phyloP scores from a whole-genome alignment of 106 monocot species.

The Narthecium ossifragum region DNA sequence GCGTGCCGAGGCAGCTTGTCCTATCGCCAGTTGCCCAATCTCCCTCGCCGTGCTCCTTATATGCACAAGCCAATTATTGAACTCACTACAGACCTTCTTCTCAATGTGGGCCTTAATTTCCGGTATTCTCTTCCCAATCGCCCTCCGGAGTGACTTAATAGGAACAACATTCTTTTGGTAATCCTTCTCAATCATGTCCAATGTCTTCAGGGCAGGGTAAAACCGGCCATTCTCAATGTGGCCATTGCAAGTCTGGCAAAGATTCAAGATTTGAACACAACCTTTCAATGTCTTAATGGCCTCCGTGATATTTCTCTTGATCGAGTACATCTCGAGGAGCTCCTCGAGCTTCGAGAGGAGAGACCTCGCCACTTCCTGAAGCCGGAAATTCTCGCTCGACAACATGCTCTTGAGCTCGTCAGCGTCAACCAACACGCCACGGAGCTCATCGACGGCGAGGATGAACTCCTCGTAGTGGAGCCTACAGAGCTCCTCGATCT shows the following conservation, averaged over 20 bases:
- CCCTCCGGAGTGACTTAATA: conserved; percentile 27
- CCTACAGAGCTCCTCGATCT: conserved; percentile 72
- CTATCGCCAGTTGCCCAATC: conserved; percentile 77
- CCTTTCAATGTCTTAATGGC: conserved; percentile 32
- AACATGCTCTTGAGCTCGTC: conserved; percentile 52
- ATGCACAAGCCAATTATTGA: conserved; percentile 81
- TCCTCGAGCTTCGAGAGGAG: conserved; percentile 53
- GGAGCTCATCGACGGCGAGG: conserved; percentile 64
- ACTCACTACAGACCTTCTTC: conserved; percentile 56
- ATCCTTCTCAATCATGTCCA: conserved; percentile 42
- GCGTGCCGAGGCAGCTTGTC: conserved; percentile 58
- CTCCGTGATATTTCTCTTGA: conserved; percentile 44
- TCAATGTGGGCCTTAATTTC: conserved; percentile 52
- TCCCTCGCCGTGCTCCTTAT: conserved; percentile 57
- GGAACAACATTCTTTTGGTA: conserved; percentile 36
- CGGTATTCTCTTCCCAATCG: conserved; percentile 42
- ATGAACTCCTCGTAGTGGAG: conserved; percentile 77
- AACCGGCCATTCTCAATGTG: conserved; percentile 33
- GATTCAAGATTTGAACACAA: conserved; percentile 31
- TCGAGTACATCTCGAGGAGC: conserved; percentile 44
- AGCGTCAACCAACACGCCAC: conserved; percentile 56
- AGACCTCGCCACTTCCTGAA: conserved; percentile 40
- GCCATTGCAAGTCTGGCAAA: conserved; percentile 43
- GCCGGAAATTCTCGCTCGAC: conserved; percentile 33
- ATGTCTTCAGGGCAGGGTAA: conserved; percentile 42